phyloP scores from a whole-genome alignment of 768 basidiomycete species.

The Tricholomella constricta region DNA sequence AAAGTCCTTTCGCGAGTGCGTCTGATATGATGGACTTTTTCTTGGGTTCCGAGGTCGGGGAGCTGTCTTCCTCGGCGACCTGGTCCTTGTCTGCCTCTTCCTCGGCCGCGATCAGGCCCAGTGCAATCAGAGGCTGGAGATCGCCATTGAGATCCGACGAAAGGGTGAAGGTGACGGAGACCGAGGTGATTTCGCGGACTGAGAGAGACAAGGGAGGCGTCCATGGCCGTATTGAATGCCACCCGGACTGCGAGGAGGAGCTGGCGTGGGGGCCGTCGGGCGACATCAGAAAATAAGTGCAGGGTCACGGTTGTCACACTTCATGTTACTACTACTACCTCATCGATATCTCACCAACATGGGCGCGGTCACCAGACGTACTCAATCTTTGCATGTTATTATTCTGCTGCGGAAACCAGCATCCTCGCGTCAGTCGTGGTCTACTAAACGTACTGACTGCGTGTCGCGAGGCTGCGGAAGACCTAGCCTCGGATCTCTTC shows the following conservation, averaged over 20 bases:
- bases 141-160: constrained; percentile 47
- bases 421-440: no score
- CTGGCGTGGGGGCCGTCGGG: constrained; percentile 23
- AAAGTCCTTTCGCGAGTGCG: constrained; percentile 71
- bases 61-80: constrained; percentile 31
- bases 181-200: constrained; percentile 82
- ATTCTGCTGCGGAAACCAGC: no score
- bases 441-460: no score
- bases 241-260: constrained; percentile 34
- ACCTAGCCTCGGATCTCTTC: no score
- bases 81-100: constrained; percentile 39
- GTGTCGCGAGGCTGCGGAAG: no score
- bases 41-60: constrained; percentile 25
- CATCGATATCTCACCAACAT: no score
- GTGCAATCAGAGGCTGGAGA: constrained; percentile 44
- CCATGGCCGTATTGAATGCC: constrained; percentile 81
- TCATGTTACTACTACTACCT: no score
- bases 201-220: constrained; percentile 67
- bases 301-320: background rate
- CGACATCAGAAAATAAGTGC: constrained; percentile 23
- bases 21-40: constrained; percentile 57
- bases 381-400: no score
- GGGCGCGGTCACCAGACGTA: no score
- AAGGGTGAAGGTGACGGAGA: constrained; percentile 80
- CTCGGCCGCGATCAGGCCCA: constrained; percentile 35